Conservation (phyloP, 345 rosid genomes). For the Populus simonii region DNA sequence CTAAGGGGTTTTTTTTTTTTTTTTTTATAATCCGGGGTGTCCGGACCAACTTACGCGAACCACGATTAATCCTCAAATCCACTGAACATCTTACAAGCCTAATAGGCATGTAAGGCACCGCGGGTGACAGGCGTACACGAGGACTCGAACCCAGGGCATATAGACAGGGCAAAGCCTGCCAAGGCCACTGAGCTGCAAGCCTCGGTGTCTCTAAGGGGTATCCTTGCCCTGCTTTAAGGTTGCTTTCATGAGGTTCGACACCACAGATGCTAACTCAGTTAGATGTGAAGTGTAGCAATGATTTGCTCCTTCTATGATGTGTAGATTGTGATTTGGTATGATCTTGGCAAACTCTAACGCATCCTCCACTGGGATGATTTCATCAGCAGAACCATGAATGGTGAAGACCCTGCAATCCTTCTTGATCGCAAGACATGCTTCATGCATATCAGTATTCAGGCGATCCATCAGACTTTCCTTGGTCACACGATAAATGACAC, state of each 20-base stretch:
- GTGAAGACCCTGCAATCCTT: constrained; percentile 22
- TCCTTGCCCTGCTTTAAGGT: not conserved
- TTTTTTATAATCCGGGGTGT: too few relatives aligned
- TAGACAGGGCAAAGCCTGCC: too few relatives aligned
- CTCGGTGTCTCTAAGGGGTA: not conserved
- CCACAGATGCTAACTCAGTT: not conserved
- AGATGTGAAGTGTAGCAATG: not conserved
- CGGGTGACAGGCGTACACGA: too few relatives aligned
- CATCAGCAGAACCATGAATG: not conserved
- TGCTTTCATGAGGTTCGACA: not conserved
- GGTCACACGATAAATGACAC: constrained; percentile 13
- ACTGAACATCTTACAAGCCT: too few relatives aligned
- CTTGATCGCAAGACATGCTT: constrained; percentile 24
- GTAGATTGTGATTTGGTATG: not conserved
- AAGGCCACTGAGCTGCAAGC: too few relatives aligned
- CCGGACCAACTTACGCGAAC: too few relatives aligned
- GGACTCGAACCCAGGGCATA: too few relatives aligned
- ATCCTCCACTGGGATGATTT: not conserved
- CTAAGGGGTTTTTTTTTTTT: not conserved
- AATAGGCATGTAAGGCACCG: too few relatives aligned
- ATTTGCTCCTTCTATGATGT: constrained; percentile 1
- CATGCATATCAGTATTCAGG: constrained; percentile 24
- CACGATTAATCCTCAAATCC: too few relatives aligned
- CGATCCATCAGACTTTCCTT: constrained; percentile 27
- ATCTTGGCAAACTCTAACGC: not conserved